These are phyloP conservation scores for Akanthomyces lecanii DNA, from an alignment of 2,329 filamentous ascomycete genomes.

Conservation along the genomic window DNA sequence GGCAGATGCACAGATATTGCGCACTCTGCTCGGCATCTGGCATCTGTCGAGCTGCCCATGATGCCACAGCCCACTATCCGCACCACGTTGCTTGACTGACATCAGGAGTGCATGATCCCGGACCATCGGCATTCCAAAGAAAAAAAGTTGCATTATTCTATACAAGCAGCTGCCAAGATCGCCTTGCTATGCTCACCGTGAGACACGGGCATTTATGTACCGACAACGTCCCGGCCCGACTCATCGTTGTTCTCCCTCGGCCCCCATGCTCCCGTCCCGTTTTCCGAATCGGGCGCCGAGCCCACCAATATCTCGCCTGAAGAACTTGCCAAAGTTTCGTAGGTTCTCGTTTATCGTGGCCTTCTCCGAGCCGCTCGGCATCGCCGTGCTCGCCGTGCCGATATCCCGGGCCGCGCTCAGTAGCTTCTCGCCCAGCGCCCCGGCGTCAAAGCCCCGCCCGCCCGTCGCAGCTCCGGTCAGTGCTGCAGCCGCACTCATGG, in stretches of 20 bases:
- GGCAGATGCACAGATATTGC: neutral
- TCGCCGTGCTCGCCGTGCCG: slow-evolving; percentile 45
- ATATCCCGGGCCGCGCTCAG: slow-evolving; percentile 86
- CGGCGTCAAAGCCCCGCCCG: slow-evolving; percentile 67
- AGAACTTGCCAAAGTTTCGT: slow-evolving; percentile 95
- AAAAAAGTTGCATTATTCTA: neutral
- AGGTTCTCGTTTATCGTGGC: slow-evolving; percentile 86
- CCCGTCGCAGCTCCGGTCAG: slow-evolving; percentile 31
- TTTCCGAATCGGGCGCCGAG: slow-evolving; percentile 71
- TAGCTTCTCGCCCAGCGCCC: slow-evolving; percentile 78
- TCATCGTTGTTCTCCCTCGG: slow-evolving; percentile 26
- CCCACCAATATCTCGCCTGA: slow-evolving; percentile 78
- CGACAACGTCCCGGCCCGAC: neutral
- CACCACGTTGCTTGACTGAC: neutral
- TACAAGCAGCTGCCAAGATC: neutral
- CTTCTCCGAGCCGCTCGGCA: slow-evolving; percentile 47
- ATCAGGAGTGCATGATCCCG: neutral
- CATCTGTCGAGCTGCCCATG: neutral
- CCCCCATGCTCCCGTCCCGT: slow-evolving; percentile 42
- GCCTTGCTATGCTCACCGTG: neutral
- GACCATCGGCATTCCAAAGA: neutral
- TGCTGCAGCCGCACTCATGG: slow-evolving; percentile 42
- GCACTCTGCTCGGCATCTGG: neutral
- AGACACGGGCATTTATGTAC: neutral
- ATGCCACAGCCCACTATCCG: neutral